Conservation (phyloP, 2,329 filamentous ascomycete species). For the Ceratocystis eucalypticola region DNA sequence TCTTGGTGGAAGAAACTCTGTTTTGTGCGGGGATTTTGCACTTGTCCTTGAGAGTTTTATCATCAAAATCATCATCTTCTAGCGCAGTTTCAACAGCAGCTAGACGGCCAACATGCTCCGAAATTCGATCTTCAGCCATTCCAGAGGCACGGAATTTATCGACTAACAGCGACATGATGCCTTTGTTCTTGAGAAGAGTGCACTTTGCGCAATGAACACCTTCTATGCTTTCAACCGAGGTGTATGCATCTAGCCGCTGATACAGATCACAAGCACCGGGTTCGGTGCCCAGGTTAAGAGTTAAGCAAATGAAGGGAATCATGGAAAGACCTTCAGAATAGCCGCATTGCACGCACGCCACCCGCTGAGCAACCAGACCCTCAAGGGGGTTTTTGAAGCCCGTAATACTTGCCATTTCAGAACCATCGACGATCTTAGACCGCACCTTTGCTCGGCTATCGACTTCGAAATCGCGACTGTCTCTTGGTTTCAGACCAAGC, state of each 20-base stretch:
- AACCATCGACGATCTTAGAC: conserved; percentile 28
- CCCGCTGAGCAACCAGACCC: conserved; percentile 73
- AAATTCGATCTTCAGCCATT: conserved; percentile 36
- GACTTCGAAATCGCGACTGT: conserved; percentile 27
- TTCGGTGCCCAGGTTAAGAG: conserved; percentile 59
- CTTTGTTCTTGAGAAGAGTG: conserved; percentile 52
- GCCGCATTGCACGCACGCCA: conserved; percentile 74
- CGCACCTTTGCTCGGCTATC: conserved; percentile 30
- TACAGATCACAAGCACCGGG: conserved; percentile 54
- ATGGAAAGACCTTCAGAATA: conserved; percentile 79
- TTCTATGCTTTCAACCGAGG: conserved; percentile 69
- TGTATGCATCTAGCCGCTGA: conserved; percentile 73
- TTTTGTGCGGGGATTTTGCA: conserved; percentile 55
- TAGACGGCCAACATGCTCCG: conserved; percentile 43
- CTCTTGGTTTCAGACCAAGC: conserved; percentile 19
- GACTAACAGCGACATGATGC: conserved; percentile 36
- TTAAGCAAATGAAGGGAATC: conserved; percentile 88
- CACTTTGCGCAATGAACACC: conserved; percentile 88
- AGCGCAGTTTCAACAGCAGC: conserved; percentile 55
- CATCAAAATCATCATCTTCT: conserved; percentile 67
- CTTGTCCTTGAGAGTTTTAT: conserved; percentile 46
- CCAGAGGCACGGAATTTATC: conserved; percentile 17
- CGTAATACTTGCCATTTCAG: conserved; percentile 29
- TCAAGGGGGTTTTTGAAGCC: conserved; percentile 63
- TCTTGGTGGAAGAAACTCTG: conserved; percentile 68